Evolutionary conservation across 345 rosid species (phyloP), one percentile per base, ranked within the genome.

Genomic region (Dipteronia dyeriana): DNA sequence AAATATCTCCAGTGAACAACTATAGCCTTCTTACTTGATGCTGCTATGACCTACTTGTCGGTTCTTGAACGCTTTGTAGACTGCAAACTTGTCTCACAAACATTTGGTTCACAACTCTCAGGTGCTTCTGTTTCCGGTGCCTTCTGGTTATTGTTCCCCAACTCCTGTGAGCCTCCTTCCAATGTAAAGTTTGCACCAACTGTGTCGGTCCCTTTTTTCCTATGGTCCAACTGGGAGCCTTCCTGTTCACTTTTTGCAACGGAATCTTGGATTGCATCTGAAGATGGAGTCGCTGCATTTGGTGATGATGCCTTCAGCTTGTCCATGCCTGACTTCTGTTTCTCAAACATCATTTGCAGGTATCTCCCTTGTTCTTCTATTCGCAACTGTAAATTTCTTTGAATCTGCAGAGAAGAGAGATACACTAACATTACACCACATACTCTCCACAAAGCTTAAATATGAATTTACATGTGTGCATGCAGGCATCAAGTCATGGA

Each of bases 271-370:
- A 77, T 56, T 60, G 67, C 68, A 66, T 84, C 81, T 10, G 71
- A 62, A 71, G 89, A 80, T 31, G 39, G 51, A 66, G 76, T 68
- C 19, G 87, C 94, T 81, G 19, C 81, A 64, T 79, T 75, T 71
- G 89, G 86, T 51, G 95, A 80, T 14, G 96, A 73, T 72, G 82
- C 82, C 83, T 91, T 91, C 62, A 85, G 81, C 88, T 84, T 86
- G 80, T 84, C 81, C 22, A 78, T 70, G 73, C 90, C 93, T 1
- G 97, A 84, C 80, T 86, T 88, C 82, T 95, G 98, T 86, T 90
- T 91, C 93, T 93, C 97, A 68, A 95, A 95, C 97, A 95, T 95
- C 97, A 87, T 88, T 77, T 95, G 97, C 73, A 95, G 96, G 87
- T 90, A 82, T 87, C 86, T 90, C 71, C 99, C 99, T 83, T 95